Conservation (phyloP, 805 yeast genomes). For the Vanderwaltozyma verrucispora region DNA sequence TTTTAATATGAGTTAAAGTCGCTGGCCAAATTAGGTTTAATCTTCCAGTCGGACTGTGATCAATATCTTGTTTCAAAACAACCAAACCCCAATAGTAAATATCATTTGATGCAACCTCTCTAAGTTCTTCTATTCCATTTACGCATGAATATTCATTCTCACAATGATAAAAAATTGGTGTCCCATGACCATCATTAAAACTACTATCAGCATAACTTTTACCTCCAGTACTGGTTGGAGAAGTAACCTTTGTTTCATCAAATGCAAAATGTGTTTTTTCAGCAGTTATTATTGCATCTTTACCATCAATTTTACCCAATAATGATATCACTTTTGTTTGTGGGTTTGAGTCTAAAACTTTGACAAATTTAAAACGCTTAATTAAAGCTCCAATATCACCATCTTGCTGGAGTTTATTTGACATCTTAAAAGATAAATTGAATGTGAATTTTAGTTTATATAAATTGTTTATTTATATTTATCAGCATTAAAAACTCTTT, state of each 20-base stretch:
- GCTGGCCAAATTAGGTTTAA: conserved; percentile 82
- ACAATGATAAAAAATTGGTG: conserved; percentile 18
- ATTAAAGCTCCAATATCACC: conserved; percentile 17
- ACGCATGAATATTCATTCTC: conserved; percentile 23
- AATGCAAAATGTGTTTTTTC: conserved; percentile 61
- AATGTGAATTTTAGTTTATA: too few species aligned
- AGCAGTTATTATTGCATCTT: conserved; percentile 58
- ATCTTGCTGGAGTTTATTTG: too few species aligned
- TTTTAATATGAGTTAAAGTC: conserved; percentile 67
- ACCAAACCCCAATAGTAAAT: conserved; percentile 76
- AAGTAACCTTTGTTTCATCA: conserved; percentile 15
- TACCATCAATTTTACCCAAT: conserved; percentile 52
- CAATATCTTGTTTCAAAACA: conserved; percentile 37
- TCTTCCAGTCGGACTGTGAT: conserved; percentile 49
- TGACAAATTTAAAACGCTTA: conserved; percentile 34
- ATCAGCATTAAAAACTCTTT: too few species aligned
- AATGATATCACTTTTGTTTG: conserved; percentile 55
- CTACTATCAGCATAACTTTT: conserved; percentile 21
- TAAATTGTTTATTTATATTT: too few species aligned
- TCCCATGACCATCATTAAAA: conserved; percentile 2
- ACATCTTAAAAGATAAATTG: too few species aligned
- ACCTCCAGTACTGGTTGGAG: background rate
- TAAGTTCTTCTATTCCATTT: conserved; percentile 20
- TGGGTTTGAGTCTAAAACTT: conserved; percentile 49
- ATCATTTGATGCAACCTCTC: conserved; percentile 56